These are phyloP conservation scores for Colletotrichum acutatum DNA, from an alignment of 2,329 filamentous ascomycete species.

Conservation along the genomic window DNA sequence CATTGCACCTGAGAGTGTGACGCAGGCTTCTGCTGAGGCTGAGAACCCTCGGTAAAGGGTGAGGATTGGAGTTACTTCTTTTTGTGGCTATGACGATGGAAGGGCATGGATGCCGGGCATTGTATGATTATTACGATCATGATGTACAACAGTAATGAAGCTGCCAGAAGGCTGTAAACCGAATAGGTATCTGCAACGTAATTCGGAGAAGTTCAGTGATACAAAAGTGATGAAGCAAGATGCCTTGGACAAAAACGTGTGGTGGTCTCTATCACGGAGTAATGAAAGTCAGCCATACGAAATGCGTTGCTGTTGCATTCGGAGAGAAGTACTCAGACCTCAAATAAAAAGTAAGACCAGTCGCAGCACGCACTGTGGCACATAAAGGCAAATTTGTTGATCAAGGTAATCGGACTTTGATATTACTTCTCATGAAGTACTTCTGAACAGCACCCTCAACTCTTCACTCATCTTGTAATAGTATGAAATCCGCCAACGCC, in stretches of 20 bases:
- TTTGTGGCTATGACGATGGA: background rate
- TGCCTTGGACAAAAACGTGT: background rate
- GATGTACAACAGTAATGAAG: constrained; percentile 23
- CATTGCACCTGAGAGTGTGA: constrained; percentile 53
- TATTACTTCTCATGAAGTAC: background rate
- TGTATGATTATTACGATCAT: constrained; percentile 20
- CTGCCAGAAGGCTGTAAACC: background rate
- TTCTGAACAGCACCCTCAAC: background rate
- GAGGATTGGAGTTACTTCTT: background rate
- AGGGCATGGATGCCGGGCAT: constrained; percentile 7
- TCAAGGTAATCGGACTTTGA: background rate
- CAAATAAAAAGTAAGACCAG: background rate
- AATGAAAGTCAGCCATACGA: background rate
- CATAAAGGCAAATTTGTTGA: background rate
- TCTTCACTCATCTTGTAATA: background rate
- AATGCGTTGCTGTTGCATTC: too few relatives aligned
- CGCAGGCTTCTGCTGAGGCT: constrained; percentile 47
- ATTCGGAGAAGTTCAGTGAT: background rate
- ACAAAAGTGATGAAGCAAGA: too few relatives aligned
- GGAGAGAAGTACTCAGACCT: too few relatives aligned
- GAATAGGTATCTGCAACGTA: background rate
- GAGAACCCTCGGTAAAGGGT: constrained; percentile 34
- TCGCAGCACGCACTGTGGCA: background rate
- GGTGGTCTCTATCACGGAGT: background rate
- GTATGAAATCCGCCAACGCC: background rate